phyloP scores from a whole-genome alignment of 345 rosid species.

The Corymbia maculata region DNA sequence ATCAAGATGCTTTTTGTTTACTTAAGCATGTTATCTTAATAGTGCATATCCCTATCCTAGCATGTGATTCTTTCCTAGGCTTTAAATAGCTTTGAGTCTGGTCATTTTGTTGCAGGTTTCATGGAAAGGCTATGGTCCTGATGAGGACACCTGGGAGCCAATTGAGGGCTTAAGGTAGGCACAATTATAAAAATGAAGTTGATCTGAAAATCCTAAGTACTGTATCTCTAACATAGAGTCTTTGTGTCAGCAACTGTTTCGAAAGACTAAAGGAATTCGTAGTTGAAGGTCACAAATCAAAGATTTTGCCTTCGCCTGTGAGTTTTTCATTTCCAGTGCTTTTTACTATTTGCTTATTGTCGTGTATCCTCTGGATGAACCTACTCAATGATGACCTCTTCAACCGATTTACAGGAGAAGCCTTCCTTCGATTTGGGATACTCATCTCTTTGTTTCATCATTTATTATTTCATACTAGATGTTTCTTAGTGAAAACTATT shows the following conservation, averaged over 20 bases:
- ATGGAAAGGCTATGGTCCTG: slow-evolving; percentile 52
- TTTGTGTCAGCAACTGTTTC: slow-evolving; percentile 29
- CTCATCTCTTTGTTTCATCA: neutral
- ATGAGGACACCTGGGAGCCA: slow-evolving; percentile 65
- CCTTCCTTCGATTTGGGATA: neutral
- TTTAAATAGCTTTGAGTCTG: neutral
- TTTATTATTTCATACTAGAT: neutral
- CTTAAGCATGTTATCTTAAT: neutral
- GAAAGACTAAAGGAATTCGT: slow-evolving; percentile 43
- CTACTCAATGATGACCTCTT: neutral
- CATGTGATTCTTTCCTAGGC: neutral
- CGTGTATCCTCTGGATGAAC: neutral
- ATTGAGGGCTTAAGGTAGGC: slow-evolving; percentile 42
- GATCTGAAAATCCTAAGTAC: neutral
- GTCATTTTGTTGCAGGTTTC: slow-evolving; percentile 29
- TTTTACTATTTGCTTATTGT: neutral
- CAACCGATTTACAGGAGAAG: neutral
- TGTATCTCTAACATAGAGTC: neutral
- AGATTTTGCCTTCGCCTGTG: slow-evolving; percentile 57
- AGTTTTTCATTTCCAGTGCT: neutral
- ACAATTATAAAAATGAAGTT: neutral
- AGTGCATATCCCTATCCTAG: neutral
- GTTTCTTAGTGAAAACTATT: neutral
- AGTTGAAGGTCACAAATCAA: slow-evolving; percentile 24
- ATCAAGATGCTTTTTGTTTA: neutral